Evolutionary conservation across 2,329 filamentous ascomycete genomes (phyloP), one percentile per base, ranked within the genome.

Genomic region (Aspergillus sp.): DNA sequence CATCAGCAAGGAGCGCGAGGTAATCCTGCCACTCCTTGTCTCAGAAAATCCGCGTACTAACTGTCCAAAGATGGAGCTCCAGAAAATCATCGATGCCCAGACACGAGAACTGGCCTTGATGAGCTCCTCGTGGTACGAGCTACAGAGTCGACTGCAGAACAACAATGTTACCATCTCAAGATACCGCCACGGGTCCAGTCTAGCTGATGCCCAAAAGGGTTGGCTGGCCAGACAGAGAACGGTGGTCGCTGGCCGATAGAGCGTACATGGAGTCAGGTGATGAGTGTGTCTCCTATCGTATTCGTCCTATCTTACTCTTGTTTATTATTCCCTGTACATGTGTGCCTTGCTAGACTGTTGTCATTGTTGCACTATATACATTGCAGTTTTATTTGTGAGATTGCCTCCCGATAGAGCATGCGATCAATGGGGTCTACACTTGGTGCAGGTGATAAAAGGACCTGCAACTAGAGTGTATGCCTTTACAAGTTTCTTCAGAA

Each of bases 121-220:
- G 49, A 72, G 70, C 51, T 76, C 74, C 6, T 74, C 75, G 9
- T 78, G 75, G 75, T 76, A 75, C 55, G 71, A 77, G 47, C 68
- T 77, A 43, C 74, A 76, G 50, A 69, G 71, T 49, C 71, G 74
- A 19, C 64, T 76, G 50, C 73, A 76, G 47, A 76, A 71, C 51
- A 71, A 69, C 57, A 76, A 74, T 57, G 66, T 73, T 54, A 69
- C 64, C 45, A 63, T 73, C 42, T 70, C 73, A 30, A 67, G 71
- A 52, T 71, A 75, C 54, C 68, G 73, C 19, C 64, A 71, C 49
- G 68, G 70, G 14, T 60, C 63, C n/a, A 63, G 59, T 47, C 61
- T 68, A 45, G 58, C 67, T 11, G 72, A 74, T 54, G 68, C 70
- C 17, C 70, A 73, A 33, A 68, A 65, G 51, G 73, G 75, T 50